Base-by-base conservation (phyloP, 2,329 filamentous ascomycete genomes). In the Aspergillus proliferans region DNA sequence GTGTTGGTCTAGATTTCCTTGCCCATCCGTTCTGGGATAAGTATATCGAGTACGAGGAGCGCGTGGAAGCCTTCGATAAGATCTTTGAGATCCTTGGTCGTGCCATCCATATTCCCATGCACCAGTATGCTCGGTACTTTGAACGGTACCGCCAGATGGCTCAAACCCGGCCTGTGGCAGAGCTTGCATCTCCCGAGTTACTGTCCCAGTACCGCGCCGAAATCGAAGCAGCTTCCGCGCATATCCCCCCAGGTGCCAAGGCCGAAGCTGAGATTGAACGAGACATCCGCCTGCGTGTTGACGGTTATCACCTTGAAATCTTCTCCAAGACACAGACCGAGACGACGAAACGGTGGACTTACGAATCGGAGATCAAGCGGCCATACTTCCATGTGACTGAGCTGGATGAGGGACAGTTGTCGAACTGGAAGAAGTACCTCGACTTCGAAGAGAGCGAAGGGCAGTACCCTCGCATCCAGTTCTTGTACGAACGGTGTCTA, bases 11-110 rank as follows among this genome's bases (percentile, higher is more conserved):
- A 15, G 93, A 98, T 71, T 98, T 95, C 65, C 78, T 95, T 26
- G 86, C 91, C 2, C 90, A 96, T 66, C 90, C 90, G 1, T 96
- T 98, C 73, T 98, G 93, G 93, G 93, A 98, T 70, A 97, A 95
- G 72, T 98, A 95, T 64, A 83, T 98, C 55, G 93, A 97, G 66
- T 97, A 94, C 62, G 93, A 97, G 67, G 91, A 96, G 67, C 86
- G 91, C 1, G 78, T 92, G 53, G 90, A 95, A 62, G 83, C 86
- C 0, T 82, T 86, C 12, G 88, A 94, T 55, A 88, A 84, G 61
- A 88, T 96, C 47, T 95, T 94, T 59, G 83, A 82, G 38, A 88
- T 98, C 48, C 79, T 95, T 46, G 79, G 80, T 52, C 87, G 91
- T 47, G 80, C 96, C 48, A 87, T 95, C 47, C 82, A 87, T 62